Evolutionary conservation across 768 basidiomycete genomes (phyloP), one percentile per base, ranked within the genome.

Genomic region (Leccinum subgranulosum): DNA sequence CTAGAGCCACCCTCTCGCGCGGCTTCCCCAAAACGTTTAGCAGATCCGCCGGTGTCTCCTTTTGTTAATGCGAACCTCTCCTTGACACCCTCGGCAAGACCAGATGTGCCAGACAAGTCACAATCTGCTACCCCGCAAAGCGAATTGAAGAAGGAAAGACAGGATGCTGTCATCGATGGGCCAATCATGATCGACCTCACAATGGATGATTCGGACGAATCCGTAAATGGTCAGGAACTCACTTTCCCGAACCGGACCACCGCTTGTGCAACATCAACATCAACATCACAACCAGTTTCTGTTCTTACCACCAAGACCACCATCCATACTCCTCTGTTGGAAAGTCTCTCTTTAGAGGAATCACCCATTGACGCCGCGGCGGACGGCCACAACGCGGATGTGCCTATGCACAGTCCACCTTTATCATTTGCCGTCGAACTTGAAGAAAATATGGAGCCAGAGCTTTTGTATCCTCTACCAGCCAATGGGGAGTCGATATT

Each of bases 121-220:
- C 59, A 60, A 21, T 17, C 3, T 36, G 25, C 31, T 3, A 2
- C 19, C n/a, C 23, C 54, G 41, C 27, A 45, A 19, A 25, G 28
- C 12, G 33, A 47, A 43, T 25, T 39, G 17, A 21, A 56, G 41
- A 54, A 61, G 34, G 23, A 53, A 6, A 39, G n/a, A 58, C 49
- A n/a, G 43, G 7, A 47, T 49, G 14, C 54, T 39, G 33, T 46
- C 21, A 46, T 48, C 9, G 47, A 59, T 21, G 66, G 54, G 29
- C 60, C 66, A 60, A 64, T 66, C 56, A 66, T 58, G 60, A 70
- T 69, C 19, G 68, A 69, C 46, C 69, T 69, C 39, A 69, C 68
- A 27, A 21, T 58, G 31, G 68, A 69, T 0, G 62, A 68, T 51
- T 63, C 64, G 36, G 68, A 59, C 33, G 66, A 54, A 41, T 64